Evolutionary conservation across 176 grass and related monocot genomes (phyloP), one percentile per base, ranked within the genome.

Genomic region (Panicum miliaceum): DNA sequence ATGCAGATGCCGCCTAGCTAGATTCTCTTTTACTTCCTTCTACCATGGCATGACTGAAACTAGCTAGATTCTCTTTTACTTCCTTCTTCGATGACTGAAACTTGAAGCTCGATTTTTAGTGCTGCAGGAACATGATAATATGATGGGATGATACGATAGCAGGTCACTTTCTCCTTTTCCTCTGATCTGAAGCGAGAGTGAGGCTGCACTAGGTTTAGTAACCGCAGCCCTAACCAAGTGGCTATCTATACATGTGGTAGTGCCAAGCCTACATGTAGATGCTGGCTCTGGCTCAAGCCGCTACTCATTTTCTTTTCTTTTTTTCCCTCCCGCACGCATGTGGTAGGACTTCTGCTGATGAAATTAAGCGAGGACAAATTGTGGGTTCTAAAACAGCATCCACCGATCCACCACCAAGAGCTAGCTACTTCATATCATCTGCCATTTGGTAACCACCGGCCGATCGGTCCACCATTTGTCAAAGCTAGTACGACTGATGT

Each of bases 381-480:
- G 2, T 32, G 32, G 19, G 32, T 75, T 56, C 25, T 14, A 8
- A 37, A 13, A 75, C 72, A 40, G n/a, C 56, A 23, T 58, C 1
- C 34, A 23, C 13, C 12, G 48, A 41, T 81, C 47, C 13, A 53
- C 3, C 46, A 56, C 64, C 79, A 27, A 81, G 35, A 69, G 79
- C 66, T 66, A n/a, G n/a, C n/a, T n/a, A n/a, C n/a, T 27, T 4
- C 68, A 47, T 18, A 72, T 3, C 71, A 52, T 58, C 10, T n/a
- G 22, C 32, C 81, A 64, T 27, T 64, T 18, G 65, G 65, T 35
- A 90, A 68, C 72, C 72, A 64, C 72, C 46, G n/a, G n/a, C 9
- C 65, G 43, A 26, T 25, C 1, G 26, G 73, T 50, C 57, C 19
- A 48, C 47, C 12, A 20, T 45, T 46, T 57, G 88, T 86, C 73